phyloP scores from a whole-genome alignment of 2,329 filamentous ascomycete species.

The Phyllosticta citriasiana region DNA sequence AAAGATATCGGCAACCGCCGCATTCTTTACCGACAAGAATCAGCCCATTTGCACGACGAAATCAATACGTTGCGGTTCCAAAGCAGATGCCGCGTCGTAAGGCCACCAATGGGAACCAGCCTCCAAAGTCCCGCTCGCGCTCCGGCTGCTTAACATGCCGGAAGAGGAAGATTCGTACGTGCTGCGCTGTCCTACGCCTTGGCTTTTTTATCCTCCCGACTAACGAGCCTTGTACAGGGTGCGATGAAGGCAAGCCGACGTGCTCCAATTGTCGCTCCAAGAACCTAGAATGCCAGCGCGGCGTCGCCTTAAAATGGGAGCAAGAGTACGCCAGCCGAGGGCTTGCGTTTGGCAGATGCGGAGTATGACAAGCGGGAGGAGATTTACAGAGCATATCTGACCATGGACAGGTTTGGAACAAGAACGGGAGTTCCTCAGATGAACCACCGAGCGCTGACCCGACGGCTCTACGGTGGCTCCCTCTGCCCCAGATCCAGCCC shows the following conservation, averaged over 20 bases:
- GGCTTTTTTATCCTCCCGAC: background rate
- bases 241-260: conserved; percentile 29
- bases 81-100: conserved; percentile 14
- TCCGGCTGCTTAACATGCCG: conserved; percentile 33
- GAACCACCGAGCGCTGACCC: conserved; percentile 10
- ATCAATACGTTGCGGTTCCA: background rate
- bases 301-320: conserved; percentile 19
- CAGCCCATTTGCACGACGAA: background rate
- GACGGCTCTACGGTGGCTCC: conserved; percentile 13
- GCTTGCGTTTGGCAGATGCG: conserved; percentile 33
- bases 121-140: conserved; percentile 22
- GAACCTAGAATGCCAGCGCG: conserved; percentile 26
- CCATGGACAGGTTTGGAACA: conserved; percentile 24
- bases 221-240: conserved; percentile 16
- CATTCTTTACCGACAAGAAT: background rate
- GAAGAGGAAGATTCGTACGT: conserved; percentile 24
- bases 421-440: conserved; percentile 10
- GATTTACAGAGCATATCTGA: background rate
- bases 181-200: background rate
- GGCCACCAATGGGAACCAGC: conserved; percentile 10
- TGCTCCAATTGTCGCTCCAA: conserved; percentile 29
- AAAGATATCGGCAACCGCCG: background rate
- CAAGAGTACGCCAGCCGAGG: conserved; percentile 31
- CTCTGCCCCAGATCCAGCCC: conserved; percentile 14
- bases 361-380: conserved; percentile 12